phyloP scores from a whole-genome alignment of 768 basidiomycete genomes.

The Sistotremastrum suecicum region DNA sequence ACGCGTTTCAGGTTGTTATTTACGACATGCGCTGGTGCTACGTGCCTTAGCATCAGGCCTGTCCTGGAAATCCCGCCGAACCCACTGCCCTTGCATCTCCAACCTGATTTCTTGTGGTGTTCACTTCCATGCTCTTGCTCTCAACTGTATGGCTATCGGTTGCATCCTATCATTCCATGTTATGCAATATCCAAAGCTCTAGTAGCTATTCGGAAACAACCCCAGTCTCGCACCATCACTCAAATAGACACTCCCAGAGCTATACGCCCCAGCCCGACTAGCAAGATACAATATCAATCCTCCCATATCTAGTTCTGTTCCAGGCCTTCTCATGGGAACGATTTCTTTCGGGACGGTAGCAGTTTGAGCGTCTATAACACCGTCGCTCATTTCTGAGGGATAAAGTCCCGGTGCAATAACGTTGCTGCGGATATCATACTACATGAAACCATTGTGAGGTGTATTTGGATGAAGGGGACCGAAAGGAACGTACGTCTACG shows the following conservation, averaged over 20 bases:
- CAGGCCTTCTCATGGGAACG: not conserved
- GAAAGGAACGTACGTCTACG: constrained; percentile 21
- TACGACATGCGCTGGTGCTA: no score
- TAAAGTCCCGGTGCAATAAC: constrained; percentile 65
- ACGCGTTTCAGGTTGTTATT: no score
- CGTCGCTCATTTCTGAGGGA: constrained; percentile 28
- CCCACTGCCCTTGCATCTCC: no score
- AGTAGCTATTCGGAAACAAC: constrained; percentile 42
- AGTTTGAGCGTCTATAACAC: not conserved
- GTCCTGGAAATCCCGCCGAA: no score
- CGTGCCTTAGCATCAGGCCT: no score
- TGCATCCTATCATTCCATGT: no score
- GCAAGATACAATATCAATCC: constrained; percentile 63
- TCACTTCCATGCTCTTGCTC: no score
- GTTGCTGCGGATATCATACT: constrained; percentile 65
- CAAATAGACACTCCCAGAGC: constrained; percentile 65
- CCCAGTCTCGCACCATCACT: constrained; percentile 67
- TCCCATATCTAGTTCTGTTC: constrained; percentile 34
- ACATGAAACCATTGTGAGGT: no score
- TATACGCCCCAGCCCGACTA: constrained; percentile 62
- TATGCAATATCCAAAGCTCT: not conserved
- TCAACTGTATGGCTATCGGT: no score
- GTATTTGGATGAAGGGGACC: no score
- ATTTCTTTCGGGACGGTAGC: not conserved
- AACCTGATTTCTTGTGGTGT: no score